Evolutionary conservation across 225 moss, liverwort and hornwort genomes (phyloP).

Genomic region (Ulota crispa): DNA sequence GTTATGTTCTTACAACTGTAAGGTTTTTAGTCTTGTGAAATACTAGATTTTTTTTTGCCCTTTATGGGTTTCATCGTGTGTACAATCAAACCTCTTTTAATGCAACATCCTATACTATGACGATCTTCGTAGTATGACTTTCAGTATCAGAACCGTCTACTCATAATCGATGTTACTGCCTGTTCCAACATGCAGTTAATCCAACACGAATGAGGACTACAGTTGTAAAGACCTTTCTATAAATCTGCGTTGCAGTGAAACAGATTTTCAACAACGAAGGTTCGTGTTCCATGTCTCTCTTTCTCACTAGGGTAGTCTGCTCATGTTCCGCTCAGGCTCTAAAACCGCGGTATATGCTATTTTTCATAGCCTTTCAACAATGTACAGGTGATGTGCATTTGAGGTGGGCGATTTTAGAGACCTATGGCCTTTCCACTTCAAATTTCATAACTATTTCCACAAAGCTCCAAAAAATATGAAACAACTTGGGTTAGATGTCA

Average conservation of each 20-base stretch:
- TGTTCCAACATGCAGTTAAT: background rate
- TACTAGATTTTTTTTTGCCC: slow-evolving; percentile 2
- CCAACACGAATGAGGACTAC: background rate
- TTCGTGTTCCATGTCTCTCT: no score
- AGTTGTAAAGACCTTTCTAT: background rate
- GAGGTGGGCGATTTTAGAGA: no score
- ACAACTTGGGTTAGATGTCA: no score
- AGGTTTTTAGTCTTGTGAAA: slow-evolving; percentile 19
- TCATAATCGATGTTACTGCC: background rate
- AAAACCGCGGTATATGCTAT: no score
- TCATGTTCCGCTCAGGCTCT: no score
- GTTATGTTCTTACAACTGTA: background rate
- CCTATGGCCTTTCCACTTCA: no score
- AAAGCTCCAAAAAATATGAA: no score
- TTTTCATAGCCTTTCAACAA: no score
- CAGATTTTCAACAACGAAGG: no score
- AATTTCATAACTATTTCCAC: no score
- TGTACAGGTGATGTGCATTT: no score
- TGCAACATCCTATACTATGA: background rate
- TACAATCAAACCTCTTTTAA: background rate
- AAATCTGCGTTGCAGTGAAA: background rate
- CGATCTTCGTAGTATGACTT: background rate
- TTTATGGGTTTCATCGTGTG: background rate
- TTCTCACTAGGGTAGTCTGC: no score
- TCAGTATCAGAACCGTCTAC: background rate